A percentile compares a stretch with the other conserved stretches of the same genome.
Evolutionary conservation across 768 basidiomycete species (phyloP).

Genomic region (Boletus eberwhitei): DNA sequence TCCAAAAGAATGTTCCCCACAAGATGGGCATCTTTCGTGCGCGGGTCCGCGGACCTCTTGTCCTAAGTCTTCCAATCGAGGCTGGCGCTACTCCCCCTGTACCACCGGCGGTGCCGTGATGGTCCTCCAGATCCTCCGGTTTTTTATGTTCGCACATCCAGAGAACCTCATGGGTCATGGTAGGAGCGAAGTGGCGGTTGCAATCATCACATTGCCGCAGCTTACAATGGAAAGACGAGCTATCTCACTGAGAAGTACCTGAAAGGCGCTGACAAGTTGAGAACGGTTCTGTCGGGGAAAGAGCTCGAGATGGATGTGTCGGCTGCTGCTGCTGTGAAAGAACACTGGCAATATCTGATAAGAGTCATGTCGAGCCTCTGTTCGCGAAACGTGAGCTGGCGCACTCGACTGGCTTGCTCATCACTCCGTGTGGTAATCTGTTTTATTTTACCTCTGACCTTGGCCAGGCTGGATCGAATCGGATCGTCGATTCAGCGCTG

Average conservation of each 20-base stretch:
- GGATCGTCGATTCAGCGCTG: slow-evolving; percentile 41
- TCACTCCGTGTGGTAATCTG: slow-evolving; percentile 42
- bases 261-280: slow-evolving; percentile 42
- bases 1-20: neutral
- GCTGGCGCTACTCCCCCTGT: slow-evolving; percentile 59
- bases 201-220: slow-evolving; percentile 59
- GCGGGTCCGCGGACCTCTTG: slow-evolving; percentile 20
- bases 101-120: too few relatives aligned
- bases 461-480: neutral
- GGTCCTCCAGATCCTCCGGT: slow-evolving; percentile 57
- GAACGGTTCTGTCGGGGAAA: slow-evolving; percentile 1
- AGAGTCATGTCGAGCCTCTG: too few relatives aligned
- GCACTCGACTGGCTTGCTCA: slow-evolving; percentile 46
- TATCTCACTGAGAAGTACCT: slow-evolving; percentile 39
- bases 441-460: neutral
- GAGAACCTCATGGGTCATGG: slow-evolving; percentile 72
- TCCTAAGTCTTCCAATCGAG: slow-evolving; percentile 51
- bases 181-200: slow-evolving; percentile 57
- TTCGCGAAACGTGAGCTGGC: slow-evolving; percentile 27
- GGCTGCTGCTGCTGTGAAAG: slow-evolving; percentile 36
- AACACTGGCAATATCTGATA: slow-evolving; percentile 1
- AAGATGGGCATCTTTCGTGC: too few relatives aligned
- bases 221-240: slow-evolving; percentile 52
- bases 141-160: slow-evolving; percentile 68
- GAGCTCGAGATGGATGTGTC: slow-evolving; percentile 5